Evolutionary conservation across 768 basidiomycete genomes (phyloP).

Genomic region (Trametes punicea): DNA sequence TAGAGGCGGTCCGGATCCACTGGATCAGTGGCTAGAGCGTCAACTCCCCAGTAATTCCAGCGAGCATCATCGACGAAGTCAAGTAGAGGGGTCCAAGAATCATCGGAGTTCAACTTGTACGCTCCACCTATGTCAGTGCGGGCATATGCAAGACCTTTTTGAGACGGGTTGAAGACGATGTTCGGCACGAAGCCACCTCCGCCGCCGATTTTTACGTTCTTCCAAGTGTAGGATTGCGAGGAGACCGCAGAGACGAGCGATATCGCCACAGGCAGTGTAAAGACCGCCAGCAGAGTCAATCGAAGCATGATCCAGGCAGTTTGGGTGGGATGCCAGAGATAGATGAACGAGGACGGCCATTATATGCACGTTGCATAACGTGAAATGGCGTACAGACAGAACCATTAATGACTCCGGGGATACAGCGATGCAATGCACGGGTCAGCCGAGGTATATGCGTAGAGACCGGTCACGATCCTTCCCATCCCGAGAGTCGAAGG

Average conservation of each 20-base stretch:
- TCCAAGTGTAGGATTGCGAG: slow-evolving; percentile 57
- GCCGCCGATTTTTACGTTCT: slow-evolving; percentile 55
- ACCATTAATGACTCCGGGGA: slow-evolving; percentile 15
- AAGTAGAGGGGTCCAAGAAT: slow-evolving; percentile 59
- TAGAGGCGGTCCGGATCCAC: slow-evolving; percentile 54
- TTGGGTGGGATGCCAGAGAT: background rate
- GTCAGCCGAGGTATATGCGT: slow-evolving; percentile 15
- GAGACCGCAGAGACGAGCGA: slow-evolving; percentile 38
- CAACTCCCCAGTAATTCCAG: slow-evolving; percentile 48
- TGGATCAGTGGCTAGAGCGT: slow-evolving; percentile 58
- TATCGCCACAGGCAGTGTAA: slow-evolving; percentile 32
- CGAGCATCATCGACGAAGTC: slow-evolving; percentile 48
- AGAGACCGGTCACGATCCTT: slow-evolving; percentile 1
- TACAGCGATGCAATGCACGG: slow-evolving; percentile 2
- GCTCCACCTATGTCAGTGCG: slow-evolving; percentile 68
- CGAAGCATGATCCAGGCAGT: slow-evolving; percentile 10
- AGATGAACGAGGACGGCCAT: background rate
- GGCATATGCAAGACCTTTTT: slow-evolving; percentile 62
- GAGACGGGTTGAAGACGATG: slow-evolving; percentile 58
- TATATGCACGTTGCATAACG: slow-evolving; percentile 2
- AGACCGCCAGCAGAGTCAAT: slow-evolving; percentile 24
- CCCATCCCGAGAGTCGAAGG: slow-evolving; percentile 1
- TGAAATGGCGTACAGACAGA: background rate
- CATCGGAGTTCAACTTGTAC: slow-evolving; percentile 58
- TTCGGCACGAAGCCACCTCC: slow-evolving; percentile 52